These are phyloP conservation scores for Yarrowia deformans DNA, from an alignment of 805 yeast genomes.

Conservation along the genomic window DNA sequence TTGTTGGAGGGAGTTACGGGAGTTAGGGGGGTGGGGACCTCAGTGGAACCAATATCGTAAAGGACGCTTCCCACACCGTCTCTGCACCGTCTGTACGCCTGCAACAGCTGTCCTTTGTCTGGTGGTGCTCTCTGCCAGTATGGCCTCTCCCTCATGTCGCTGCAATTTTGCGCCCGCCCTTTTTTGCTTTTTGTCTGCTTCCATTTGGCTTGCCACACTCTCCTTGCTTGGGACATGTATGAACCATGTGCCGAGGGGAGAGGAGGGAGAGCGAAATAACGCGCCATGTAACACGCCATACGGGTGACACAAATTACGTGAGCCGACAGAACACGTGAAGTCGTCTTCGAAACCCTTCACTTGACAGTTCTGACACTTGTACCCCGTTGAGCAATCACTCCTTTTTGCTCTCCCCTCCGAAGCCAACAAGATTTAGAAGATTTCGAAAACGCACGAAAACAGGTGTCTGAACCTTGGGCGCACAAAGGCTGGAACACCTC, in stretches of 20 bases:
- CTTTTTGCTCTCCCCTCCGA: background rate
- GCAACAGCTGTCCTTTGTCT: too few relatives aligned
- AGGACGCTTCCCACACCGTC: too few relatives aligned
- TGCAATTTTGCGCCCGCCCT: background rate
- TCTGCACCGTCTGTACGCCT: too few relatives aligned
- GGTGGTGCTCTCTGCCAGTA: too few relatives aligned
- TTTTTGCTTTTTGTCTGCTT: background rate
- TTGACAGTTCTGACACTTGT: background rate
- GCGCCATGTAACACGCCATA: too few relatives aligned
- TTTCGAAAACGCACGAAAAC: slow-evolving; percentile 10
- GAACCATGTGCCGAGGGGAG: slow-evolving; percentile 6
- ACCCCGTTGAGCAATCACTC: background rate
- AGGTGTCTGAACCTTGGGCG: slow-evolving; percentile 7
- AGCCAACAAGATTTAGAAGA: slow-evolving; percentile 14
- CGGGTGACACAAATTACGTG: too few relatives aligned
- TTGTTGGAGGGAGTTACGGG: too few relatives aligned
- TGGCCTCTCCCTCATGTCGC: background rate
- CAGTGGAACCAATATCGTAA: too few relatives aligned
- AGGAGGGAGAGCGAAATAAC: too few relatives aligned
- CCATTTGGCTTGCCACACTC: background rate
- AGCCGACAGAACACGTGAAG: too few relatives aligned
- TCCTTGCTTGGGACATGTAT: slow-evolving; percentile 25
- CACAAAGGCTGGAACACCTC: slow-evolving; percentile 13
- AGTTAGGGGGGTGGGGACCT: too few relatives aligned
- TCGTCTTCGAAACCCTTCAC: background rate